Evolutionary conservation across 2,329 filamentous ascomycete genomes (phyloP).

Genomic region (Claviceps spartinae): DNA sequence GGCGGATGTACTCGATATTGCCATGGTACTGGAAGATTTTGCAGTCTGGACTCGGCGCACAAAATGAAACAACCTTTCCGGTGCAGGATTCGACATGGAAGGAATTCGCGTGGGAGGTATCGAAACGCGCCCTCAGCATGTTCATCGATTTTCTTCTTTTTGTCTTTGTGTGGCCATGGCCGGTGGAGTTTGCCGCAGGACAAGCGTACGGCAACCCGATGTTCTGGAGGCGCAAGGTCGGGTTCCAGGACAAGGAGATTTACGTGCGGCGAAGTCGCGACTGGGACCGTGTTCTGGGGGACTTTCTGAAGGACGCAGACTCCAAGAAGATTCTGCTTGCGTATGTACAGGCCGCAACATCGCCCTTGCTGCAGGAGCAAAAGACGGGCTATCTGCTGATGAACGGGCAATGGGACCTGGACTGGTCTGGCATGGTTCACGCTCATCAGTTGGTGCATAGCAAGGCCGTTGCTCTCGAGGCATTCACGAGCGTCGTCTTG

Average conservation of each 20-base stretch:
- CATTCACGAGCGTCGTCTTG: slow-evolving; percentile 58
- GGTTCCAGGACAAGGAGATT: slow-evolving; percentile 69
- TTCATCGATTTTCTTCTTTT: slow-evolving; percentile 59
- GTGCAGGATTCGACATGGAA: slow-evolving; percentile 40
- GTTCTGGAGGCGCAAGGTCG: slow-evolving; percentile 58
- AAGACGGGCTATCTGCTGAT: slow-evolving; percentile 86
- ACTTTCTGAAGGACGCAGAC: slow-evolving; percentile 37
- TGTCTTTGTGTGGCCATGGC: slow-evolving; percentile 60
- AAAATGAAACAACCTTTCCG: slow-evolving; percentile 54
- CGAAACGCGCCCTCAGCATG: slow-evolving; percentile 50
- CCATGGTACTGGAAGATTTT: slow-evolving; percentile 62
- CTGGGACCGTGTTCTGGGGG: slow-evolving; percentile 51
- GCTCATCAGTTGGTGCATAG: slow-evolving; percentile 57
- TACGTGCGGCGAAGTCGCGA: slow-evolving; percentile 64
- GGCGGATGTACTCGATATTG: slow-evolving; percentile 53
- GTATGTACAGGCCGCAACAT: slow-evolving; percentile 54
- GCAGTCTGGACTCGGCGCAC: slow-evolving; percentile 48
- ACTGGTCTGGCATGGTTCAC: slow-evolving; percentile 67
- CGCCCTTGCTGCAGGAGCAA: slow-evolving; percentile 48
- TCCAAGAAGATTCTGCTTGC: slow-evolving; percentile 45
- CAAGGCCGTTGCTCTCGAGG: slow-evolving; percentile 45
- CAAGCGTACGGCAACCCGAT: slow-evolving; percentile 45
- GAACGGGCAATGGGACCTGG: slow-evolving; percentile 74
- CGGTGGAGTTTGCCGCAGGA: slow-evolving; percentile 56
- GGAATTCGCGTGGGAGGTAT: slow-evolving; percentile 42